Evolutionary conservation across 192 early-diverging fungal species (phyloP).

Genomic region (Chytriomyces sp.): DNA sequence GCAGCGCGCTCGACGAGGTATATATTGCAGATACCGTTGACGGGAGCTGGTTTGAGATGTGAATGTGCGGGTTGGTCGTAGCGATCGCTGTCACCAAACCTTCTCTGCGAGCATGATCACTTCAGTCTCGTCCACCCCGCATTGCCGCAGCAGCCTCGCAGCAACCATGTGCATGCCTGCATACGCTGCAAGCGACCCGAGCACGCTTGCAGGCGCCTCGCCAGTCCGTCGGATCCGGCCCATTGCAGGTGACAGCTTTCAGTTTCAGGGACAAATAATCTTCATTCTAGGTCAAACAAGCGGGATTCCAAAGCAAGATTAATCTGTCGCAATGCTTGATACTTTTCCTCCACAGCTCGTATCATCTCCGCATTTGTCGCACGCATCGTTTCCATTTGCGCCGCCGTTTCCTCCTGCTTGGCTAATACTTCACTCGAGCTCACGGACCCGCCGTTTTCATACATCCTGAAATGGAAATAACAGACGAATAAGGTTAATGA

Average conservation of each 20-base stretch:
- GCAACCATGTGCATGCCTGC: background rate
- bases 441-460: background rate
- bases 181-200: background rate
- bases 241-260: too few relatives aligned
- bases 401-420: background rate
- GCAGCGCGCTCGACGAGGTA: background rate
- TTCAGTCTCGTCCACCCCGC: background rate
- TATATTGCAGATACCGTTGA: background rate
- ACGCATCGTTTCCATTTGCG: background rate
- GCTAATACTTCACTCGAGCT: background rate
- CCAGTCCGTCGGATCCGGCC: too few relatives aligned
- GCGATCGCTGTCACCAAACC: background rate
- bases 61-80: background rate
- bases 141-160: background rate
- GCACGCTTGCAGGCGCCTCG: background rate
- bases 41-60: background rate
- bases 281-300: conserved; percentile 4
- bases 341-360: conserved; percentile 19
- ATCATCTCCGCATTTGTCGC: conserved; percentile 5
- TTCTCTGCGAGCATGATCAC: background rate
- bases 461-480: too few relatives aligned
- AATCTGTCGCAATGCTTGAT: background rate
- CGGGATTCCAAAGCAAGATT: conserved; percentile 21
- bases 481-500: too few relatives aligned
- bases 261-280: too few relatives aligned